A percentile compares a stretch with the other conserved stretches of the same genome.
These are phyloP conservation scores for Starmerella bacillaris DNA, from an alignment of 805 yeast genomes.

Conservation along the genomic window DNA sequence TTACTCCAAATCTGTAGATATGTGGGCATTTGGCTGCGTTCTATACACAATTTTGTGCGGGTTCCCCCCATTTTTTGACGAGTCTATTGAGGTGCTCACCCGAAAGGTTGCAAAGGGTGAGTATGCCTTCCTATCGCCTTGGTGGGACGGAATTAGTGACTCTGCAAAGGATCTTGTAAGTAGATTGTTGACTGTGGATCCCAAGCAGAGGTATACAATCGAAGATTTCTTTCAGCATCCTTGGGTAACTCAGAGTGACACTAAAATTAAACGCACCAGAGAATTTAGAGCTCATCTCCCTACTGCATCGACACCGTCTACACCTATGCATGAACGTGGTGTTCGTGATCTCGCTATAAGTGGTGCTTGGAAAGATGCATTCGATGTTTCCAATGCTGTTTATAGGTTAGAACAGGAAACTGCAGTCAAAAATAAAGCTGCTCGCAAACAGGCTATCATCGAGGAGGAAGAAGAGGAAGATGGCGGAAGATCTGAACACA, in stretches of 20 bases:
- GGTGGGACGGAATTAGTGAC: constrained; percentile 72
- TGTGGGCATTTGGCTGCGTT: constrained; percentile 98
- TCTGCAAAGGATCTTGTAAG: constrained; percentile 57
- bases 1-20: constrained; percentile 85
- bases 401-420: constrained; percentile 60
- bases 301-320: constrained; percentile 6
- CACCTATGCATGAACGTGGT: constrained; percentile 13
- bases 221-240: constrained; percentile 60
- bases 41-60: constrained; percentile 86
- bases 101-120: constrained; percentile 68
- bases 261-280: constrained; percentile 18
- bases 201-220: constrained; percentile 46
- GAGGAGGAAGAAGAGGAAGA: constrained; percentile 25
- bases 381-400: constrained; percentile 71
- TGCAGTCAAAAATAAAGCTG: constrained; percentile 21
- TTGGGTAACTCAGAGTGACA: constrained; percentile 35
- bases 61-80: constrained; percentile 93
- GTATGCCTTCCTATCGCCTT: constrained; percentile 56
- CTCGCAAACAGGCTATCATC: constrained; percentile 13
- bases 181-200: constrained; percentile 53
- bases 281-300: constrained; percentile 4
- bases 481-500: constrained; percentile 14
- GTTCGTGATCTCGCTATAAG: constrained; percentile 42
- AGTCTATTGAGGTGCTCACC: constrained; percentile 52
- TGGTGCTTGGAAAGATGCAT: constrained; percentile 66